Percentiles rank a stretch among this genome's conserved stretches.
phyloP scores from a whole-genome alignment of 805 yeast species.

The Lachancea kluyveri region DNA sequence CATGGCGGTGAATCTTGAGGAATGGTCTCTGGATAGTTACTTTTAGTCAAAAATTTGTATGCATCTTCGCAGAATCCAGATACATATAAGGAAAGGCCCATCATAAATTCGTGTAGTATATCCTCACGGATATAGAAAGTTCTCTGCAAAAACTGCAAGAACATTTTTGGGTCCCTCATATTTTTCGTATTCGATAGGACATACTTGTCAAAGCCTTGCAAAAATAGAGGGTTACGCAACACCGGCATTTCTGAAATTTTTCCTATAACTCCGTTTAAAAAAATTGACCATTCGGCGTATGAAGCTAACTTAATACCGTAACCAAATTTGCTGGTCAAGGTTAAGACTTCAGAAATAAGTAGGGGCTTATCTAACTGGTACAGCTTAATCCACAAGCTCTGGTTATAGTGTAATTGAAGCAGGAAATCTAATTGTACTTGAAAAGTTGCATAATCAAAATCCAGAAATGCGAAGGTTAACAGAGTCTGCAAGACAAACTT shows the following conservation, averaged over 20 bases:
- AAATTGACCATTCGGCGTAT: slow-evolving; percentile 14
- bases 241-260: slow-evolving; percentile 5
- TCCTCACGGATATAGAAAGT: slow-evolving; percentile 18
- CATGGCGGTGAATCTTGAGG: slow-evolving; percentile 15
- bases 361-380: slow-evolving; percentile 20
- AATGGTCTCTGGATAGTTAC: slow-evolving; percentile 19
- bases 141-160: slow-evolving; percentile 15
- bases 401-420: slow-evolving; percentile 23
- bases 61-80: slow-evolving; percentile 23
- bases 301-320: slow-evolving; percentile 22
- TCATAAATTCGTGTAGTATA: slow-evolving; percentile 21
- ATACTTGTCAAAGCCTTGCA: slow-evolving; percentile 16
- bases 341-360: slow-evolving; percentile 16
- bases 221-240: slow-evolving; percentile 15
- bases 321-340: slow-evolving; percentile 17
- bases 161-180: slow-evolving; percentile 5
- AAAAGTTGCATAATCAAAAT: slow-evolving; percentile 30
- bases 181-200: slow-evolving; percentile 11
- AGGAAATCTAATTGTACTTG: slow-evolving; percentile 17
- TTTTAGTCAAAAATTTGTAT: slow-evolving; percentile 21
- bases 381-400: slow-evolving; percentile 20
- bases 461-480: slow-evolving; percentile 32
- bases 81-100: slow-evolving; percentile 21
- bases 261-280: slow-evolving; percentile 1
- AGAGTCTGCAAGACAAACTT: slow-evolving; percentile 30